Evolutionary conservation across 139 green algal genomes (phyloP), one percentile per base, ranked within the genome.

Genomic region (Desmodesmus armatus): DNA sequence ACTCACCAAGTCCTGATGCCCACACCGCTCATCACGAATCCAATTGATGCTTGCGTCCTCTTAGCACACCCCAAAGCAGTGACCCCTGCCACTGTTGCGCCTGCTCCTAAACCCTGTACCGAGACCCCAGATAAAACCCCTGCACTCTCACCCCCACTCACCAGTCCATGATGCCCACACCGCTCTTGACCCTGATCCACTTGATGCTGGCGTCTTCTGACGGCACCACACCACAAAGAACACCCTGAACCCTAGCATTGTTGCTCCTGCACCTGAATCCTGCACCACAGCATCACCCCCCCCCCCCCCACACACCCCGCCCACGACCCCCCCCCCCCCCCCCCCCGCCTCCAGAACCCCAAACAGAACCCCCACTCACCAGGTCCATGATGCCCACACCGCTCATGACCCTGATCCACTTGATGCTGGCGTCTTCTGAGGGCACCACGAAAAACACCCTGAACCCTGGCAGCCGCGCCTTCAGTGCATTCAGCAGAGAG

Each of bases 351-450:
- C 31, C 4, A 44, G 31, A 72, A 27, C 41, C 63, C 41, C 4
- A 44, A 3, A 41, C 27, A 3, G 4, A 41, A 37, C 19, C 9
- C 63, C 27, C 13, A 51, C 76, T 44, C 63, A 83, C 77, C 80
- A 91, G 63, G 80, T 91, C 87, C 44, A 86, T 82, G 49, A 92
- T 88, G 49, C 87, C 89, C 27, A 92, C 80, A 9, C 82, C 80
- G 43, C 44, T 87, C 49, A 92, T 80, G 5, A 91, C 71, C 7
- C 89, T 58, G 5, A 91, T 74, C 80, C 88, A 92, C 13, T 17
- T 19, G 33, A 83, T 83, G 76, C 7, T 60, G 51, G 41, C 75
- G 82, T 91, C 83, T 44, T 92, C 89, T 2, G 29, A 75, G 55
- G 89, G 89, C 11, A 81, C 74, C 21, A 91, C 85, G 43, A 78